Percentiles rank a stretch among this genome's conserved stretches.
Evolutionary conservation across 345 rosid genomes (phyloP).

Genomic region (Lenwebbia sp.): DNA sequence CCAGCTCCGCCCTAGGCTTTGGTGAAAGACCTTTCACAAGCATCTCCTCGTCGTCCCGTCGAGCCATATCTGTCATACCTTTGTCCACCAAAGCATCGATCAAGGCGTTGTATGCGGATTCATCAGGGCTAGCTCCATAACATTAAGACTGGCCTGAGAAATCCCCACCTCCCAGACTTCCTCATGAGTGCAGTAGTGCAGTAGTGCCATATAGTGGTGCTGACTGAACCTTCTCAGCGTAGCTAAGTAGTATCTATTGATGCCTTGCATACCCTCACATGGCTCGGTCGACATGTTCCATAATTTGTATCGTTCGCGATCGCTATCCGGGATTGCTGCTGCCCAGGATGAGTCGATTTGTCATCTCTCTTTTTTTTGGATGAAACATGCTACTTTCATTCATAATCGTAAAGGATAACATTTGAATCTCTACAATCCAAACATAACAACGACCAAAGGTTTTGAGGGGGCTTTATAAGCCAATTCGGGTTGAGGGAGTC

Average conservation of each 20-base stretch:
- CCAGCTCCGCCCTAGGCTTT: conserved; percentile 61
- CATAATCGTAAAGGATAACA: too few species aligned
- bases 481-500: too few species aligned
- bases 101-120: conserved; percentile 70
- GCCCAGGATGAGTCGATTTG: neutral
- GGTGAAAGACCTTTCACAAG: conserved; percentile 64
- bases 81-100: conserved; percentile 79
- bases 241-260: neutral
- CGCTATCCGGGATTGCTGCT: neutral
- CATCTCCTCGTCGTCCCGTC: conserved; percentile 79
- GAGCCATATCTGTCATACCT: conserved; percentile 74
- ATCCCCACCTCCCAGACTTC: conserved; percentile 98
- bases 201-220: neutral
- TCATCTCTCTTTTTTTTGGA: neutral
- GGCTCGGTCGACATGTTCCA: neutral
- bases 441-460: too few species aligned
- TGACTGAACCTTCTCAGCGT: neutral
- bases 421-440: too few species aligned
- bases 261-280: neutral
- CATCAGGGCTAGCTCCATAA: conserved; percentile 79
- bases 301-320: neutral
- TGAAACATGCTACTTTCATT: too few species aligned
- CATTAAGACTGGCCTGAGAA: conserved; percentile 57
- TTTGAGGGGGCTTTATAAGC: too few species aligned
- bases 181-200: conserved; percentile 29